A percentile compares a stretch with the other conserved stretches of the same genome.
These are phyloP conservation scores for Lactarius evosmus DNA, from an alignment of 768 basidiomycete species.

Conservation along the genomic window DNA sequence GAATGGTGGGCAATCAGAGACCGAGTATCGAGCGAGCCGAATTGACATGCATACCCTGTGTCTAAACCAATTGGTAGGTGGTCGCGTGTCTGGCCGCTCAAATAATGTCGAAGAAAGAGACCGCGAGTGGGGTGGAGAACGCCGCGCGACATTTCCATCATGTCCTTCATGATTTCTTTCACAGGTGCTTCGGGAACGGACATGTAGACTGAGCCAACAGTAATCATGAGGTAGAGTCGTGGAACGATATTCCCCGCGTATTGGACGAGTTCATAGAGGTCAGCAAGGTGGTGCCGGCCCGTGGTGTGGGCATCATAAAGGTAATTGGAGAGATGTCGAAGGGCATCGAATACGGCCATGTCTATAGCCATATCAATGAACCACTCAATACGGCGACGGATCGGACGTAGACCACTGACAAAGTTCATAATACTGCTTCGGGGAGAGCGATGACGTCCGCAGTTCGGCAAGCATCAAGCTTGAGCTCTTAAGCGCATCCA, in stretches of 20 bases:
- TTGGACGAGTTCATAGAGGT: slow-evolving; percentile 99
- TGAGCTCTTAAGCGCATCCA: slow-evolving; percentile 97
- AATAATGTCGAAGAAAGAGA: slow-evolving; percentile 92
- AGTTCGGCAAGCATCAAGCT: slow-evolving; percentile 97
- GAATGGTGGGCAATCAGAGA: slow-evolving; percentile 1
- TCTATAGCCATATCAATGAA: slow-evolving; percentile 45
- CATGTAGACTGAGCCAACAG: slow-evolving; percentile 99
- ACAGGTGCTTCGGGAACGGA: slow-evolving; percentile 94
- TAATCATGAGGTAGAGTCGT: slow-evolving; percentile 96
- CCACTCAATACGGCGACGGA: not conserved
- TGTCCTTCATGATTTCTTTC: slow-evolving; percentile 99
- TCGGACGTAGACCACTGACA: slow-evolving; percentile 46
- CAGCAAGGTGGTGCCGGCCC: slow-evolving; percentile 91
- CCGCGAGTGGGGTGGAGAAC: slow-evolving; percentile 97
- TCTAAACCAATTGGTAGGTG: slow-evolving; percentile 88
- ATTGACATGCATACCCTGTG: slow-evolving; percentile 56
- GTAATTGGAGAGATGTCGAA: slow-evolving; percentile 93
- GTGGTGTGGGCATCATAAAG: slow-evolving; percentile 93
- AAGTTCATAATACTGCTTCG: slow-evolving; percentile 98
- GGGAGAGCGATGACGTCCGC: slow-evolving; percentile 86
- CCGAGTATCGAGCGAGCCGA: not conserved
- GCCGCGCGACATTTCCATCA: slow-evolving; percentile 99
- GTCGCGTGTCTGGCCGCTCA: slow-evolving; percentile 95
- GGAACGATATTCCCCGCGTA: slow-evolving; percentile 97
- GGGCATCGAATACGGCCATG: slow-evolving; percentile 97